Base-by-base conservation (phyloP, 805 yeast species). In the Candida pseudofarinosa region DNA sequence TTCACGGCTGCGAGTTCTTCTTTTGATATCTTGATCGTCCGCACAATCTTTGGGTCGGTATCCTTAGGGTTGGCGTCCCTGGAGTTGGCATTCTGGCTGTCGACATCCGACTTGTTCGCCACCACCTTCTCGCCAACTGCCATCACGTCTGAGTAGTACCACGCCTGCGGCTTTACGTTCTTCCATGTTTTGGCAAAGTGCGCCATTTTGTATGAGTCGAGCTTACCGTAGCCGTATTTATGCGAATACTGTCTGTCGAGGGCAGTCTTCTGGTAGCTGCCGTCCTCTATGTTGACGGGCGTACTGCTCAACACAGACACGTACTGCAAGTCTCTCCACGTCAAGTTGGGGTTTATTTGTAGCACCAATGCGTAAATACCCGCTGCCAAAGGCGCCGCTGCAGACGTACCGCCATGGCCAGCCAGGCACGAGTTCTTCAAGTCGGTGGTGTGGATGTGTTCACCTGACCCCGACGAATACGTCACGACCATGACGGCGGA, bases 371-470 rank as follows among this genome's bases (percentile, higher is more conserved):
- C 79, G 59, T 86, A 88, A 1, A 93, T 76, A n/a, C 98, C 99
- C 0, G 98, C 97, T 0, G 97, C 98, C 43, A 93, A 73, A 0
- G 99, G 99, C 0, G 99, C 99, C 13, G 99, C 97, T 0, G 99
- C 99, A 17, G 98, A 91, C 0, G 99, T 93, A 16, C 99, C 99
- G 8, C 97, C 97, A 62, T 93, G 99, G 19, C 53, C 62, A 32
- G 74, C 74, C 1, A 95, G 69, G 62, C 99, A 93, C 51, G 68
- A 63, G 4, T 76, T 74, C 39, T 81, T 72, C 35, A 87, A 74
- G 59, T 87, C 96, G 1, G 97, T 85, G 4, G 98, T 86, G 57
- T 86, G 90, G 44, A 93, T 91, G 56, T 80, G 85, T 57, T 88
- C 96, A 30, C 87, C 86, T 3, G 90, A 81, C 1, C 97, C 97